Conservation (phyloP, 495 filamentous ascomycete species). For the Hypoxylon fragiforme region DNA sequence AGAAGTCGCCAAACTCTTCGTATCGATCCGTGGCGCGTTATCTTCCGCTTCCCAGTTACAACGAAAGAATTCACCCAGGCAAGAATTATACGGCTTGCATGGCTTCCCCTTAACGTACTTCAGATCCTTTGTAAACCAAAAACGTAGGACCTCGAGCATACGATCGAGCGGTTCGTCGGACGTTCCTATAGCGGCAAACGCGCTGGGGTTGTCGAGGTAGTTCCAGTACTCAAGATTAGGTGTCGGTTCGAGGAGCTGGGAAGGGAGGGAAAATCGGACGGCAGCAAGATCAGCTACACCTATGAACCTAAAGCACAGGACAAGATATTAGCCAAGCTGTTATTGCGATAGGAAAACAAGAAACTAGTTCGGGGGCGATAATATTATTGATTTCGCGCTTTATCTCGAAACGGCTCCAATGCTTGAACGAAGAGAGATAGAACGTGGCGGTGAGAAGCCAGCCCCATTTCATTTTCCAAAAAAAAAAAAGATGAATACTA, state of each 20-base stretch:
- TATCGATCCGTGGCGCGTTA: constrained; percentile 55
- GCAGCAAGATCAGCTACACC: constrained; percentile 94
- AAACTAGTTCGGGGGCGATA: too few species aligned
- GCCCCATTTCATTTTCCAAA: not conserved
- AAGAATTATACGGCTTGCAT: constrained; percentile 98
- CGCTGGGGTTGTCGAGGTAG: constrained; percentile 93
- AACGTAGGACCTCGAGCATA: constrained; percentile 89
- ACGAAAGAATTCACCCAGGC: constrained; percentile 96
- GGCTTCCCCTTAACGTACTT: constrained; percentile 99
- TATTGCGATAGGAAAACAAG: not conserved
- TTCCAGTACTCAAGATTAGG: constrained; percentile 99
- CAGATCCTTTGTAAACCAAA: constrained; percentile 99
- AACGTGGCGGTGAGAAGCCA: constrained; percentile 28
- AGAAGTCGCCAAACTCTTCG: constrained; percentile 34
- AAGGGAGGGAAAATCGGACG: constrained; percentile 92
- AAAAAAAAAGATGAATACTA: not conserved
- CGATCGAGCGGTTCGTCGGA: constrained; percentile 88
- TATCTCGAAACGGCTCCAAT: constrained; percentile 17
- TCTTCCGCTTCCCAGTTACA: constrained; percentile 94
- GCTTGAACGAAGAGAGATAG: constrained; percentile 12
- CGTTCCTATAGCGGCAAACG: constrained; percentile 93
- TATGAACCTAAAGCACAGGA: constrained; percentile 67
- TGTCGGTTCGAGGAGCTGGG: constrained; percentile 91
- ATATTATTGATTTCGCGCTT: constrained; percentile 3
- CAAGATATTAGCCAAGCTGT: not conserved